Evolutionary conservation across 371 early-diverging fungal species (phyloP).

Genomic region (Vairimorpha ceranae): DNA sequence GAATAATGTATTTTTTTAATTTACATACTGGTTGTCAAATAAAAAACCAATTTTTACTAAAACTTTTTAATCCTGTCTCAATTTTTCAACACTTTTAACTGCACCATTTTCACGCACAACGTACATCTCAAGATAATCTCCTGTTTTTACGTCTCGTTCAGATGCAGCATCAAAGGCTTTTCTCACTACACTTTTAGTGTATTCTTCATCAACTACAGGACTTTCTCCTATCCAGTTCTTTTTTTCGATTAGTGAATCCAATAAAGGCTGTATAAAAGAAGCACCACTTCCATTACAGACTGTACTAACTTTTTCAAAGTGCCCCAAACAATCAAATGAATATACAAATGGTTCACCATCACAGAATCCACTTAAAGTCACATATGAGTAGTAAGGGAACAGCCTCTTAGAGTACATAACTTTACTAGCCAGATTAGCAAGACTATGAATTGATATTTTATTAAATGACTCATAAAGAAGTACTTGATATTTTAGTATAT

Average conservation of each 20-base stretch:
- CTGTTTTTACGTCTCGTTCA: conserved; percentile 97
- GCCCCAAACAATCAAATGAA: conserved; percentile 89
- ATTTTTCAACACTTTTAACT: conserved; percentile 67
- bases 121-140: conserved; percentile 86
- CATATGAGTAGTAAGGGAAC: conserved; percentile 92
- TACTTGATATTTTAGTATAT: conserved; percentile 71
- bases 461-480: conserved; percentile 64
- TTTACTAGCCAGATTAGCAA: conserved; percentile 85
- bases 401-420: conserved; percentile 85
- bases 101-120: conserved; percentile 74
- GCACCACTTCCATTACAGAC: conserved; percentile 80
- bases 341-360: conserved; percentile 70
- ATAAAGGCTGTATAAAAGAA: conserved; percentile 85
- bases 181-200: conserved; percentile 72
- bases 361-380: conserved; percentile 81
- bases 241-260: conserved; percentile 79
- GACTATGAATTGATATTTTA: conserved; percentile 75
- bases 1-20: too few species aligned
- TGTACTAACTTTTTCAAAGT: conserved; percentile 72
- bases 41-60: background rate
- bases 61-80: conserved; percentile 68
- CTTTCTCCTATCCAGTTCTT: conserved; percentile 57
- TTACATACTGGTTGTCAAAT: too few species aligned
- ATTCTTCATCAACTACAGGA: conserved; percentile 62
- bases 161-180: conserved; percentile 93